Evolutionary conservation across 2,329 filamentous ascomycete species (phyloP).

Genomic region (Xylariaceae sp.): DNA sequence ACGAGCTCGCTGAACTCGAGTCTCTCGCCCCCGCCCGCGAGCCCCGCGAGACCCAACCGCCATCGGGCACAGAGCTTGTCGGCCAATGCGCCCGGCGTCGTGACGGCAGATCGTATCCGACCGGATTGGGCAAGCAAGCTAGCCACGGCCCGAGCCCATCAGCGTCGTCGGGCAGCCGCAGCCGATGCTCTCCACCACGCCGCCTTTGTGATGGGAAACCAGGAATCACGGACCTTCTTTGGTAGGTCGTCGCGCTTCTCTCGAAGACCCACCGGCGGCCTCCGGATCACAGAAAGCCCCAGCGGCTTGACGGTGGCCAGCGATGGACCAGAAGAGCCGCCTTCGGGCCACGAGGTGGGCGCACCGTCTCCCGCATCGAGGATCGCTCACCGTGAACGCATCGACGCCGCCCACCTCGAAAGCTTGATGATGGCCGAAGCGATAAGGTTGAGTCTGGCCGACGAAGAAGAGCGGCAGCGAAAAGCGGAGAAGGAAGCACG

Average conservation of each 20-base stretch:
- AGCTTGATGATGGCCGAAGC: constrained; percentile 99
- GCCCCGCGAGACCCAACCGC: constrained; percentile 33
- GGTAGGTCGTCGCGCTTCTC: constrained; percentile 48
- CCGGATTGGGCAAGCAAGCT: constrained; percentile 94
- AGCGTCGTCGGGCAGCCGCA: constrained; percentile 79
- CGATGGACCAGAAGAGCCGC: constrained; percentile 24
- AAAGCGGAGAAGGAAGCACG: constrained; percentile 75
- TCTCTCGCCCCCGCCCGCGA: constrained; percentile 37
- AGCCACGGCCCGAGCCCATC: constrained; percentile 75
- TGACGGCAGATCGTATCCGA: constrained; percentile 86
- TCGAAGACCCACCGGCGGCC: constrained; percentile 44
- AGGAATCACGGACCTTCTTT: constrained; percentile 49
- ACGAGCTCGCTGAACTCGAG: constrained; percentile 69
- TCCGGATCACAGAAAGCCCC: constrained; percentile 29
- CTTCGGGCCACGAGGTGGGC: constrained; percentile 31
- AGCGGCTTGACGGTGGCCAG: constrained; percentile 19
- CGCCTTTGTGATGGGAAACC: constrained; percentile 78
- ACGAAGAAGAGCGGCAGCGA: constrained; percentile 85
- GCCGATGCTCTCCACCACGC: constrained; percentile 93
- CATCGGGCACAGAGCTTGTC: constrained; percentile 60
- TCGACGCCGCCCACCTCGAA: constrained; percentile 64
- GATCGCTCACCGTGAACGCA: constrained; percentile 18
- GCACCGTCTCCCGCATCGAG: constrained; percentile 30
- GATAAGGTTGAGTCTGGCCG: constrained; percentile 81
- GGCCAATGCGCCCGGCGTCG: constrained; percentile 75